These are phyloP conservation scores for Meredithiella fracta DNA, from an alignment of 2,329 filamentous ascomycete genomes.

Conservation along the genomic window DNA sequence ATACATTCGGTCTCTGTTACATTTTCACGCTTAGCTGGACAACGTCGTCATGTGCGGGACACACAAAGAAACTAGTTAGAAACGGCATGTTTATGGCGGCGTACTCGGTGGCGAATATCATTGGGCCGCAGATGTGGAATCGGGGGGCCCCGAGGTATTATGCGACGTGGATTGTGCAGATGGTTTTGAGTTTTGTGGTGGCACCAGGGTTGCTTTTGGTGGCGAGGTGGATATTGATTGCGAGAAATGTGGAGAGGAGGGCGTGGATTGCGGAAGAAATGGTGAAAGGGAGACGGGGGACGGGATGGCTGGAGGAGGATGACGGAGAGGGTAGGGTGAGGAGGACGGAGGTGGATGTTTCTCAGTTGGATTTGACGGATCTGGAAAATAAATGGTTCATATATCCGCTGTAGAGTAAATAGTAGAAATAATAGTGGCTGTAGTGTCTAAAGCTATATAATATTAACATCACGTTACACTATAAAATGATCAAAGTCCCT, in stretches of 20 bases:
- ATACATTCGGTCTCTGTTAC: constrained; percentile 15
- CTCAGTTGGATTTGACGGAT: constrained; percentile 5
- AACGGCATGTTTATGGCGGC: constrained; percentile 26
- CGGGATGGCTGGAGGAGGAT: background rate
- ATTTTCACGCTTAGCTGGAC: constrained; percentile 23
- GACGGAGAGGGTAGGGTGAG: background rate
- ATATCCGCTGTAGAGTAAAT: constrained; percentile 4
- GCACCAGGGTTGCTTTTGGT: background rate
- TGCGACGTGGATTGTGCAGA: constrained; percentile 18
- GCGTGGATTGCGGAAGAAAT: background rate
- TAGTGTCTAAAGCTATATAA: background rate
- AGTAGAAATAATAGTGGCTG: too few relatives aligned
- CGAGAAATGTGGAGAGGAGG: background rate
- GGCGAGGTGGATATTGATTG: background rate
- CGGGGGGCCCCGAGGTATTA: constrained; percentile 19
- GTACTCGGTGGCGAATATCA: constrained; percentile 22
- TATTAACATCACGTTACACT: background rate
- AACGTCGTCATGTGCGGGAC: constrained; percentile 22
- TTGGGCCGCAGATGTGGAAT: constrained; percentile 24
- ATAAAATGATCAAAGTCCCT: background rate
- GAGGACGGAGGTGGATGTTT: constrained; percentile 4
- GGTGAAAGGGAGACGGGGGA: background rate
- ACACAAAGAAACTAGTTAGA: constrained; percentile 28
- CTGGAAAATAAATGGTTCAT: constrained; percentile 9
- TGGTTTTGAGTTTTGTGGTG: constrained; percentile 15